Conservation (phyloP, 495 filamentous ascomycete species). For the Venustampulla echinocandica region DNA sequence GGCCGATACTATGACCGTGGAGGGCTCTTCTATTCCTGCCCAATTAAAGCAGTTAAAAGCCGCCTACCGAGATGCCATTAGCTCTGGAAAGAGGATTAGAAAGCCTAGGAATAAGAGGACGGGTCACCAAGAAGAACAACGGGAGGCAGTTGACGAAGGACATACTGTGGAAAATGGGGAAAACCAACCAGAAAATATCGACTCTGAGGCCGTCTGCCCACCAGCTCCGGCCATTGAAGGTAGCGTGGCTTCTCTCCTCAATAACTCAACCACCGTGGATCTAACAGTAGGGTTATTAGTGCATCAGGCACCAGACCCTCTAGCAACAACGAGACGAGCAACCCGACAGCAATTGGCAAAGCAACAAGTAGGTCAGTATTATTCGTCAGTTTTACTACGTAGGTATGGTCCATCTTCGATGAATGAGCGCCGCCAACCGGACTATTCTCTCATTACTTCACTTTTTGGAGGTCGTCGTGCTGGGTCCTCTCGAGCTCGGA, state of each 20-base stretch:
- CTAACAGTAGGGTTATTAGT: conserved; percentile 6
- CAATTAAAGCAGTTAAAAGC: conserved; percentile 23
- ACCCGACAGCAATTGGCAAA: conserved; percentile 29
- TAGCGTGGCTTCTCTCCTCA: conserved; percentile 9
- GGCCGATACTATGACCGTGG: conserved; percentile 10
- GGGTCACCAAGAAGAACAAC: conserved; percentile 9
- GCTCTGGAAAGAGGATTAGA: conserved; percentile 20
- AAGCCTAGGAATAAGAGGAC: conserved; percentile 26
- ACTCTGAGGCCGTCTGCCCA: conserved; percentile 3
- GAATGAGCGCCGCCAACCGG: neutral
- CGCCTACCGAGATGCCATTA: conserved; percentile 20
- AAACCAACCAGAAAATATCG: neutral
- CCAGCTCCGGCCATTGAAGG: conserved; percentile 6
- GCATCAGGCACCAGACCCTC: too few species aligned
- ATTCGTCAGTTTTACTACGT: conserved; percentile 4
- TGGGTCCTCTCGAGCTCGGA: conserved; percentile 3
- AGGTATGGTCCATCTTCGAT: neutral
- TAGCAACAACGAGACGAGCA: conserved; percentile 28
- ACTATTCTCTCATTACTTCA: conserved; percentile 11
- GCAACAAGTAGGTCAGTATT: conserved; percentile 42
- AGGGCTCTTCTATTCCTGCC: conserved; percentile 12
- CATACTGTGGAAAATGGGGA: neutral
- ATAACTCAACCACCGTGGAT: conserved; percentile 1
- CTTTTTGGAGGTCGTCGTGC: conserved; percentile 14
- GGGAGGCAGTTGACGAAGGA: neutral